Evolutionary conservation across 441 rosid genomes (phyloP).

Genomic region (Arabidopsis hybrid): DNA sequence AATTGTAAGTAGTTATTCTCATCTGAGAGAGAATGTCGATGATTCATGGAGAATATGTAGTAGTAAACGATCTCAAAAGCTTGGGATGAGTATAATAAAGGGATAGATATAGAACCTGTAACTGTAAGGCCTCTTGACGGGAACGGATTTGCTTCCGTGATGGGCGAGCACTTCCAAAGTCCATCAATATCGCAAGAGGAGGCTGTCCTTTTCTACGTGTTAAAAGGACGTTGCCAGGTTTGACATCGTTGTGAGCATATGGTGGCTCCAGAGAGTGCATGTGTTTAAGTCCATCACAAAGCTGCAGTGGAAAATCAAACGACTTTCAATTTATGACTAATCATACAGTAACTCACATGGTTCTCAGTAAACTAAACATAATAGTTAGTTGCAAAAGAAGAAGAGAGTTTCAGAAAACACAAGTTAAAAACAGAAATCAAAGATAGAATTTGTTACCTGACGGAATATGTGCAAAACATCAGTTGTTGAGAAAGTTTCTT

Average conservation of each 20-base stretch:
- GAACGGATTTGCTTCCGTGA: slow-evolving; percentile 87
- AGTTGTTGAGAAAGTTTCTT: slow-evolving; percentile 80
- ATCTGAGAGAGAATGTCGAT: background rate
- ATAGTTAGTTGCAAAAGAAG: slow-evolving; percentile 13
- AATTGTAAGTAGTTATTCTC: background rate
- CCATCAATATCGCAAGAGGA: slow-evolving; percentile 96
- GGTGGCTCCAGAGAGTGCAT: slow-evolving; percentile 96
- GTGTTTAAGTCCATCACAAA: slow-evolving; percentile 96
- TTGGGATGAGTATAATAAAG: background rate
- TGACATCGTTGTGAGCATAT: slow-evolving; percentile 99
- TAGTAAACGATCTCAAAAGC: slow-evolving; percentile 15
- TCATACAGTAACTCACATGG: slow-evolving; percentile 11
- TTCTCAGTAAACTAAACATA: slow-evolving; percentile 2
- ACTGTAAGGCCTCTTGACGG: slow-evolving; percentile 90
- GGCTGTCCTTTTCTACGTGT: slow-evolving; percentile 84
- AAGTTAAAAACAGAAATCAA: slow-evolving; percentile 3
- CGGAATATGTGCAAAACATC: slow-evolving; percentile 92
- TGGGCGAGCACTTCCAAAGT: slow-evolving; percentile 95
- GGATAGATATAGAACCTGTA: slow-evolving; percentile 67
- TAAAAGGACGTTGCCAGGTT: slow-evolving; percentile 98
- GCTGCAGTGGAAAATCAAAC: slow-evolving; percentile 56
- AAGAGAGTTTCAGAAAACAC: background rate
- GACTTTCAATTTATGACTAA: slow-evolving; percentile 1
- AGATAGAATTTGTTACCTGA: slow-evolving; percentile 58
- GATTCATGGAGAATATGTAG: background rate